Evolutionary conservation across 257 asterid species (phyloP).

Genomic region (Verbena officinalis): DNA sequence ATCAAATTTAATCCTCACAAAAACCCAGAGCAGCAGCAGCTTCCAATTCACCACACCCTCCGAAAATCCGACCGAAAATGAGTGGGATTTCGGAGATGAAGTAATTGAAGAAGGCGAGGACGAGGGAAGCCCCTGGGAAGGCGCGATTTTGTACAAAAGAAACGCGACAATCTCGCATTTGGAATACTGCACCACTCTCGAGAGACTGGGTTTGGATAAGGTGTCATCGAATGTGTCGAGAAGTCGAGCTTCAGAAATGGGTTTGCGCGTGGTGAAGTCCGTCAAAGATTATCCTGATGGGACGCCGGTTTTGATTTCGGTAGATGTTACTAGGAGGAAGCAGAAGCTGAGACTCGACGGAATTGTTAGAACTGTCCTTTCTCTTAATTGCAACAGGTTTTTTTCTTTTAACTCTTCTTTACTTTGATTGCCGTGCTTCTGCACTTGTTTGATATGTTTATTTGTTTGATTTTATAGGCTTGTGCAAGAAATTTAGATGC

Average conservation of each 20-base stretch:
- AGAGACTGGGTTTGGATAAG: slow-evolving; percentile 74
- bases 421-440: not conserved
- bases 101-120: slow-evolving; percentile 37
- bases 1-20: slow-evolving; percentile 25
- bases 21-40: slow-evolving; percentile 25
- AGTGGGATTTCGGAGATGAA: slow-evolving; percentile 38
- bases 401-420: not conserved
- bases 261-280: slow-evolving; percentile 65
- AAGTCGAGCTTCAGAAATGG: slow-evolving; percentile 78
- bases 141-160: slow-evolving; percentile 66
- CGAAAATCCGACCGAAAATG: slow-evolving; percentile 19
- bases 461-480: slow-evolving; percentile 3
- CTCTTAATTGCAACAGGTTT: slow-evolving; percentile 81
- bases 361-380: slow-evolving; percentile 65
- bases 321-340: slow-evolving; percentile 72
- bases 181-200: slow-evolving; percentile 88
- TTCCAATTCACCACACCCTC: slow-evolving; percentile 24
- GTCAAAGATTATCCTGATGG: slow-evolving; percentile 67
- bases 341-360: slow-evolving; percentile 82
- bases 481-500: slow-evolving; percentile 2
- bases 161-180: slow-evolving; percentile 62
- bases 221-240: slow-evolving; percentile 66
- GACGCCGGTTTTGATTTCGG: slow-evolving; percentile 82
- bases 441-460: not conserved
- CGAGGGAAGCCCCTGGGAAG: slow-evolving; percentile 77